phyloP scores from a whole-genome alignment of 768 basidiomycete species.

The Boletales sp. region DNA sequence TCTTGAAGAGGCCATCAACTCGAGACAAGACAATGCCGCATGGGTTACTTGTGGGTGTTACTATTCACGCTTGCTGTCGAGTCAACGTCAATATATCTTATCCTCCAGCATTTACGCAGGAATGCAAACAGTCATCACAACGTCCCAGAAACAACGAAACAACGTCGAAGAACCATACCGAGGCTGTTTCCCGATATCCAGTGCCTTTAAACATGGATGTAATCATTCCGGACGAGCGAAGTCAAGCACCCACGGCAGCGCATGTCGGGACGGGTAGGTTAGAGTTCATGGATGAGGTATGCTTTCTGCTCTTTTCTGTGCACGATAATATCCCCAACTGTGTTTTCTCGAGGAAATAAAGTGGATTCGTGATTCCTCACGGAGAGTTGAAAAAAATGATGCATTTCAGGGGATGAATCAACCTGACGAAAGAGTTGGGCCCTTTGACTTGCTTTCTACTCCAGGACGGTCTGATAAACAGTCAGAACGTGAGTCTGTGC shows the following conservation, averaged over 20 bases:
- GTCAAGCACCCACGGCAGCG: background rate
- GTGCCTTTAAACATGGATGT: background rate
- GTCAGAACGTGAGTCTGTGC: background rate
- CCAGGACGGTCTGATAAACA: background rate
- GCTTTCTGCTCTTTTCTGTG: background rate
- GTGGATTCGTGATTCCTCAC: background rate
- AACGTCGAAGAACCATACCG: background rate
- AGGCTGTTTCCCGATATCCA: slow-evolving; percentile 3
- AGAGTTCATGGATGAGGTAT: slow-evolving; percentile 5
- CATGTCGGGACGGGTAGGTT: background rate
- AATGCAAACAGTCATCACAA: background rate
- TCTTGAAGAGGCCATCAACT: background rate
- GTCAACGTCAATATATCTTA: background rate
- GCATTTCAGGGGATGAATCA: slow-evolving; percentile 12
- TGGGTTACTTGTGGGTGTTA: slow-evolving; percentile 2
- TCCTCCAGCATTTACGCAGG: slow-evolving; percentile 1
- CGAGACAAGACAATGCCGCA: background rate
- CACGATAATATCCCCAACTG: background rate
- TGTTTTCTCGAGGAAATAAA: background rate
- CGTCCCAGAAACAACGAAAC: slow-evolving; percentile 1
- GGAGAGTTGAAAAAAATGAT: slow-evolving; percentile 1
- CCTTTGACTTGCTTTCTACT: background rate
- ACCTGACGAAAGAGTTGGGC: background rate
- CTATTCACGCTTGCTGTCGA: background rate
- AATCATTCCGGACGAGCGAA: background rate